Percentiles rank a stretch among this genome's conserved stretches.
Evolutionary conservation across 2,329 filamentous ascomycete species (phyloP).

Genomic region (Orbilia quercus): DNA sequence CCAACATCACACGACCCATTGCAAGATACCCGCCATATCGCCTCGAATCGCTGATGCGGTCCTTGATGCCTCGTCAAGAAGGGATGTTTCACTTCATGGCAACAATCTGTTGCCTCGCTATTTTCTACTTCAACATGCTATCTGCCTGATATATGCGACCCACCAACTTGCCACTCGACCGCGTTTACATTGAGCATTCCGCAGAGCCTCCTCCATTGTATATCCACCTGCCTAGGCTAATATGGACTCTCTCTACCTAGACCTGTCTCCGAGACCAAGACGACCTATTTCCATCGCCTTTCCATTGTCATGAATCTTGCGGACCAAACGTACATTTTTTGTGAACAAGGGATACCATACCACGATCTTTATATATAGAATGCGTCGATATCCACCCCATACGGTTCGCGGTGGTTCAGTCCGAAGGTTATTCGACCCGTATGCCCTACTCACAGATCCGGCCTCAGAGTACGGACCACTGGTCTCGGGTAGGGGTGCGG

Average conservation of each 20-base stretch:
- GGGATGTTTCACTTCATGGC: slow-evolving; percentile 3
- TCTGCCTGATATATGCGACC: slow-evolving; percentile 32
- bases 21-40: slow-evolving; percentile 20
- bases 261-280: slow-evolving; percentile 38
- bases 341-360: slow-evolving; percentile 35
- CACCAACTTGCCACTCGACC: slow-evolving; percentile 43
- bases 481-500: slow-evolving; percentile 38
- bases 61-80: slow-evolving; percentile 16
- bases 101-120: slow-evolving; percentile 10
- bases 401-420: slow-evolving; percentile 54
- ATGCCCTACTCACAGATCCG: slow-evolving; percentile 33
- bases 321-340: slow-evolving; percentile 42
- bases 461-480: slow-evolving; percentile 53
- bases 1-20: slow-evolving; percentile 21
- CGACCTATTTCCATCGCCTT: slow-evolving; percentile 29
- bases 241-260: slow-evolving; percentile 48
- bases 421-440: slow-evolving; percentile 44
- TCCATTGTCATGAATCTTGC: slow-evolving; percentile 28
- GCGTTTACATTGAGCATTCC: slow-evolving; percentile 29
- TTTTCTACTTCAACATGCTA: slow-evolving; percentile 48
- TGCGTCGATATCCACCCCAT: slow-evolving; percentile 34
- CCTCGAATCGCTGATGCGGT: slow-evolving; percentile 29
- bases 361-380: slow-evolving; percentile 35
- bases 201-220: slow-evolving; percentile 35
- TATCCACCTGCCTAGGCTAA: slow-evolving; percentile 39